Evolutionary conservation across 2,329 filamentous ascomycete species (phyloP).

Genomic region (Sporothrix pseudoabietina): DNA sequence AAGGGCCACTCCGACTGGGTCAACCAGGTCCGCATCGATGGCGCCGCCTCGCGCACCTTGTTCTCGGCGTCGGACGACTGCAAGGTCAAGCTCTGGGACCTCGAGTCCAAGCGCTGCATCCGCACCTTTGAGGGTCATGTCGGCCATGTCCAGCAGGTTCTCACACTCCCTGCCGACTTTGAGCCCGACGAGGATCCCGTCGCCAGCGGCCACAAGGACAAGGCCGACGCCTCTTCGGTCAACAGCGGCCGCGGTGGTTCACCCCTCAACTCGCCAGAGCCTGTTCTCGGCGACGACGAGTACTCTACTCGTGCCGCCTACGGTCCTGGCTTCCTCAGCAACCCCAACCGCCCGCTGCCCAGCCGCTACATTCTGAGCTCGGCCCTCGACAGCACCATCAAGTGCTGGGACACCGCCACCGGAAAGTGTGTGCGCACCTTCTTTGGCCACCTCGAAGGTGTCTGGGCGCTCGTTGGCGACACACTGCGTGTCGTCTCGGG

Average conservation of each 20-base stretch:
- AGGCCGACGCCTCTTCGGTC: constrained; percentile 58
- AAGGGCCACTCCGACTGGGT: constrained; percentile 92
- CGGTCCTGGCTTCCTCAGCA: constrained; percentile 62
- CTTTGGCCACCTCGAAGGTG: constrained; percentile 94
- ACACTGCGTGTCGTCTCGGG: constrained; percentile 74
- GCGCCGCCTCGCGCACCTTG: constrained; percentile 73
- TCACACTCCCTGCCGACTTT: constrained; percentile 82
- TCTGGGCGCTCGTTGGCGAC: constrained; percentile 71
- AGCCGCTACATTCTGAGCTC: constrained; percentile 92
- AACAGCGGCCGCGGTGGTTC: constrained; percentile 51
- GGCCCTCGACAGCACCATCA: constrained; percentile 86
- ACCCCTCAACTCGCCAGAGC: not conserved
- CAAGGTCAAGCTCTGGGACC: constrained; percentile 69
- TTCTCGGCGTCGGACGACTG: constrained; percentile 94
- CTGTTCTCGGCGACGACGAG: constrained; percentile 42
- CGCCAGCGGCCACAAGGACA: constrained; percentile 45
- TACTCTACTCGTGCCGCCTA: constrained; percentile 56
- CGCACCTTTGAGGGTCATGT: constrained; percentile 83
- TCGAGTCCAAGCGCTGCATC: constrained; percentile 80
- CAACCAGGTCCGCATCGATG: constrained; percentile 88
- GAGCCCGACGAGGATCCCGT: constrained; percentile 73
- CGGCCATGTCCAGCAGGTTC: constrained; percentile 89
- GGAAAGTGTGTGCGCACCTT: constrained; percentile 86
- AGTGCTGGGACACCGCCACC: constrained; percentile 85
- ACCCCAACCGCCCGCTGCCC: constrained; percentile 68